These are phyloP conservation scores for Rubus parviflorus DNA, from an alignment of 306 rosid species.

Conservation along the genomic window DNA sequence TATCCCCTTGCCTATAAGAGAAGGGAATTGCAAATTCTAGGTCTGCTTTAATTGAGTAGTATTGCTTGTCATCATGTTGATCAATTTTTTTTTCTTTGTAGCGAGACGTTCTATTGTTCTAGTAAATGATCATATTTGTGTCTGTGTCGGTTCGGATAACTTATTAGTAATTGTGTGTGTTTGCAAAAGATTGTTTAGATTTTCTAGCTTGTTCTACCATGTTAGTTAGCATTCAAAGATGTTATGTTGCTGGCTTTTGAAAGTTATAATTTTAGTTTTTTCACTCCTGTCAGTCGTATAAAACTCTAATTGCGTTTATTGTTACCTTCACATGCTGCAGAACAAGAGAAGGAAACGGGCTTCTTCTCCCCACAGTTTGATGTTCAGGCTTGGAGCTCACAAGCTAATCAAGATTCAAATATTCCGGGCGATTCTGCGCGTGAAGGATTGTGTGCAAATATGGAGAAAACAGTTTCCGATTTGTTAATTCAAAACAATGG, in stretches of 20 bases:
- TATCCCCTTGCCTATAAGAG: constrained; percentile 60
- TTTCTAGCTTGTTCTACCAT: background rate
- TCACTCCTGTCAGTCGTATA: background rate
- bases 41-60: constrained; percentile 40
- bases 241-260: background rate
- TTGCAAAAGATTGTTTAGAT: background rate
- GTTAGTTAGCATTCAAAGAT: background rate
- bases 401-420: constrained; percentile 32
- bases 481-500: constrained; percentile 1
- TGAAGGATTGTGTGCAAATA: constrained; percentile 28
- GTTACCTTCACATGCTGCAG: constrained; percentile 40
- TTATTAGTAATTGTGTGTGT: background rate
- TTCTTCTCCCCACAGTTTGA: constrained; percentile 67
- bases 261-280: background rate
- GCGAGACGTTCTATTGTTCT: background rate
- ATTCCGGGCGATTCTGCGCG: constrained; percentile 34
- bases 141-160: background rate
- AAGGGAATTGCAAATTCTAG: constrained; percentile 60
- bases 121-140: background rate
- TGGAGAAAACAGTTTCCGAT: constrained; percentile 8
- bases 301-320: background rate
- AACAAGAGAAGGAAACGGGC: constrained; percentile 51
- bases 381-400: constrained; percentile 40
- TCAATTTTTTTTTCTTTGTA: background rate
- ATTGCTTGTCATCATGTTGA: background rate